phyloP scores from a whole-genome alignment of 2,329 filamentous ascomycete species.

The Trichophyton simii region DNA sequence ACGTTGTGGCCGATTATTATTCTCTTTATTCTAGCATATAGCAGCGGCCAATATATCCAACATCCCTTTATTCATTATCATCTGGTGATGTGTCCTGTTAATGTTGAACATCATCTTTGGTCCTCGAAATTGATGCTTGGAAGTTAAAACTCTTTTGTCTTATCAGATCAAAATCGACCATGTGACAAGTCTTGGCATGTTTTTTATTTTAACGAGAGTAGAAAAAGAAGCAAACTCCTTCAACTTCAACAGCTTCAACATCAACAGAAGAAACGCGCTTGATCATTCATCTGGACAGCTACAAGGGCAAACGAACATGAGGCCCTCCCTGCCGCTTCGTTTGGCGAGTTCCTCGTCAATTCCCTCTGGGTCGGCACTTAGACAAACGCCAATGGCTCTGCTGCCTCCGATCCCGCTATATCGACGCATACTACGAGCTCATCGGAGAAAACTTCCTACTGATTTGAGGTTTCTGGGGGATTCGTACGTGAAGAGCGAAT shows the following conservation, averaged over 20 bases:
- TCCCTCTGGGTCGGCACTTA: conserved; percentile 31
- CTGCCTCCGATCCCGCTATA: conserved; percentile 84
- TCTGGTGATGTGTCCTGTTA: not conserved
- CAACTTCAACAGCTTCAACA: not conserved
- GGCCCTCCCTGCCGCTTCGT: conserved; percentile 24
- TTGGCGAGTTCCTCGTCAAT: conserved; percentile 31
- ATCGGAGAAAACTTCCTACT: conserved; percentile 57
- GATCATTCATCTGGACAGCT: conserved; percentile 6
- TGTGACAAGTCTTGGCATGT: not conserved
- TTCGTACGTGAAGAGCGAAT: conserved; percentile 86
- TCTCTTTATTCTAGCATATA: not conserved
- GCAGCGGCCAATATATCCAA: not conserved
- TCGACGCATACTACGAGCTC: conserved; percentile 70
- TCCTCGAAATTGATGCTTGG: too few relatives aligned
- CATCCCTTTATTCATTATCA: not conserved
- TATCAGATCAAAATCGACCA: conserved; percentile 4
- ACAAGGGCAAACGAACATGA: conserved; percentile 20
- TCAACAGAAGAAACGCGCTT: not conserved
- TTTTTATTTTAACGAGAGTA: not conserved
- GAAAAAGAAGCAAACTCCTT: not conserved
- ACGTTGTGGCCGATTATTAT: not conserved
- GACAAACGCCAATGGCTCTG: conserved; percentile 49
- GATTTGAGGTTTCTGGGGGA: conserved; percentile 77
- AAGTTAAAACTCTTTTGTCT: not conserved
- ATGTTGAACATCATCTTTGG: not conserved